A percentile compares a stretch with the other conserved stretches of the same genome.
These are phyloP conservation scores for Cladosporium cucumerinum DNA, from an alignment of 2,329 filamentous ascomycete genomes.

Conservation along the genomic window DNA sequence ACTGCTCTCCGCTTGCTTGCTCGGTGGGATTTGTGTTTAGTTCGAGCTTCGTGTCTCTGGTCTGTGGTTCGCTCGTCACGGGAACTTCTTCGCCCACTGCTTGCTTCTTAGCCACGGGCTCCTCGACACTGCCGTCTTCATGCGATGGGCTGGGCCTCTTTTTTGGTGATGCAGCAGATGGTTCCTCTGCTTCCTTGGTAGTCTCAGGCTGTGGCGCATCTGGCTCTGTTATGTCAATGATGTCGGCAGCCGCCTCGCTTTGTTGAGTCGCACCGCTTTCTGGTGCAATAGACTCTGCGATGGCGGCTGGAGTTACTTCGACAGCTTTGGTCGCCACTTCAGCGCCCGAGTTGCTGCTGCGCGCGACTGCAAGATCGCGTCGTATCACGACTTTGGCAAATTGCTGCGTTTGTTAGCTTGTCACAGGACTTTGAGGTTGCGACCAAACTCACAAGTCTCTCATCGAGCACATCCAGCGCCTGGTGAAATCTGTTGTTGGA, in stretches of 20 bases:
- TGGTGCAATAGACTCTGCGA: background rate
- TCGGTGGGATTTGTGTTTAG: slow-evolving; percentile 13
- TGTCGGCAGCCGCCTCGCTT: background rate
- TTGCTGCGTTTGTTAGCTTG: slow-evolving; percentile 23
- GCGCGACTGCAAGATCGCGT: slow-evolving; percentile 34
- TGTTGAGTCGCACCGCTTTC: background rate
- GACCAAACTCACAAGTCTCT: slow-evolving; percentile 39
- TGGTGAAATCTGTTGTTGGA: slow-evolving; percentile 47
- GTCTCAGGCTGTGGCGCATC: slow-evolving; percentile 13
- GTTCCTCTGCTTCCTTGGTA: background rate
- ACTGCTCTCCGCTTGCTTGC: slow-evolving; percentile 15
- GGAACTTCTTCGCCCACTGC: slow-evolving; percentile 4
- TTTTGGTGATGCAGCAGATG: background rate
- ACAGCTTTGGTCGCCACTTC: background rate
- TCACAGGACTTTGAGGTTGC: background rate
- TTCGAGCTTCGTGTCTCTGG: slow-evolving; percentile 1
- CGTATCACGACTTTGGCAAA: slow-evolving; percentile 34
- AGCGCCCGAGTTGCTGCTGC: slow-evolving; percentile 22
- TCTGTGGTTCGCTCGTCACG: background rate
- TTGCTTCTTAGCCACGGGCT: slow-evolving; percentile 11
- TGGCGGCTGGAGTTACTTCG: background rate
- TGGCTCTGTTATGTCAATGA: slow-evolving; percentile 7
- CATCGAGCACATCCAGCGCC: slow-evolving; percentile 51
- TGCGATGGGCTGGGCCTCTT: slow-evolving; percentile 13
- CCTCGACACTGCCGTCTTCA: background rate